Evolutionary conservation across 495 filamentous ascomycete species (phyloP).

Genomic region (Penicillium lagena): DNA sequence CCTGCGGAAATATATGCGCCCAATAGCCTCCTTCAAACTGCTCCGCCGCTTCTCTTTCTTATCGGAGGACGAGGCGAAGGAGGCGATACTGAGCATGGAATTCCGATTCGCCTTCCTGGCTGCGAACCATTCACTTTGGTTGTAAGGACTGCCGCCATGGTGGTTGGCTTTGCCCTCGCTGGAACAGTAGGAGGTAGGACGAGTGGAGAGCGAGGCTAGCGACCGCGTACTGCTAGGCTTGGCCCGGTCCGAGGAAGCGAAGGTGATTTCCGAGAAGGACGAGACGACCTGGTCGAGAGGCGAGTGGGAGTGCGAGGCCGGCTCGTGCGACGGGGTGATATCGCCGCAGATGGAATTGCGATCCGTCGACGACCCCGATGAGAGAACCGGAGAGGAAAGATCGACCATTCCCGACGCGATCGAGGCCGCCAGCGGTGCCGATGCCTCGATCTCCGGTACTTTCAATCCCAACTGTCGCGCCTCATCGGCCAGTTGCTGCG

Average conservation of each 20-base stretch:
- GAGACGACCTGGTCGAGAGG: slow-evolving; percentile 24
- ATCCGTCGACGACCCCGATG: slow-evolving; percentile 33
- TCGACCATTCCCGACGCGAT: slow-evolving; percentile 33
- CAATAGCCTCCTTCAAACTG: slow-evolving; percentile 34
- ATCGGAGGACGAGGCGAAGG: slow-evolving; percentile 20
- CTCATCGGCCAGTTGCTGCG: slow-evolving; percentile 32
- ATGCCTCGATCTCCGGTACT: slow-evolving; percentile 28
- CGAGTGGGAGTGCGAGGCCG: slow-evolving; percentile 8
- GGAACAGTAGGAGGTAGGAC: slow-evolving; percentile 38
- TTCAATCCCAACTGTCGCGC: slow-evolving; percentile 34
- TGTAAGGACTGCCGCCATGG: neutral
- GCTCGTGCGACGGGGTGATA: slow-evolving; percentile 20
- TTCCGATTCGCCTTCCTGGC: slow-evolving; percentile 11
- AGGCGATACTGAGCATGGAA: slow-evolving; percentile 28
- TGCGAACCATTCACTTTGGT: neutral
- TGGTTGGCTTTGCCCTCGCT: slow-evolving; percentile 24
- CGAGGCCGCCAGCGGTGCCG: slow-evolving; percentile 35
- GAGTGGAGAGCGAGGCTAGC: slow-evolving; percentile 34
- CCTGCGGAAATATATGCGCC: slow-evolving; percentile 34
- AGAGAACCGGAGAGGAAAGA: slow-evolving; percentile 30
- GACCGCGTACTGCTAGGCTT: slow-evolving; percentile 35
- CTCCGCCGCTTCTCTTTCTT: slow-evolving; percentile 28
- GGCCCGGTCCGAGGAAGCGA: slow-evolving; percentile 23
- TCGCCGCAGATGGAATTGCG: slow-evolving; percentile 27
- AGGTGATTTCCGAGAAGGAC: slow-evolving; percentile 32